Conservation (phyloP, 257 asterid genomes). For the Echium plantagineum region DNA sequence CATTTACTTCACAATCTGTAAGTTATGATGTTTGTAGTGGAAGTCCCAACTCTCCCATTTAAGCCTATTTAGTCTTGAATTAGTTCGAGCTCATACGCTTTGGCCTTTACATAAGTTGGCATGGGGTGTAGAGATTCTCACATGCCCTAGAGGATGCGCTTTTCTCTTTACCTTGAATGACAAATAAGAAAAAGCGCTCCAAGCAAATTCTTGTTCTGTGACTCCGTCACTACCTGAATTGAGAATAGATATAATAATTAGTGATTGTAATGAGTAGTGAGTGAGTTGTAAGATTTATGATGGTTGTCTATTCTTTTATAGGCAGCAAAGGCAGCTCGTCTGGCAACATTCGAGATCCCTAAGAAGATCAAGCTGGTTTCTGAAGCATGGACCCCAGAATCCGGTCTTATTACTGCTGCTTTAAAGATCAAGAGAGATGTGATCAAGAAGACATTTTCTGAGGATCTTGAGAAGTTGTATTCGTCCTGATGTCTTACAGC, state of each 20-base stretch:
- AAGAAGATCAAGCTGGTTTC: constrained; percentile 32
- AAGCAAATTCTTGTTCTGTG: background rate
- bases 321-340: constrained; percentile 36
- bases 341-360: constrained; percentile 41
- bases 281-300: background rate
- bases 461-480: constrained; percentile 59
- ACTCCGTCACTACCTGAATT: background rate
- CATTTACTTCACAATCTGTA: too few relatives aligned
- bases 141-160: too few relatives aligned
- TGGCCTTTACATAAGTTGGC: too few relatives aligned
- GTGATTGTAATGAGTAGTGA: background rate
- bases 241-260: background rate
- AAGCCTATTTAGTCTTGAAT: too few relatives aligned
- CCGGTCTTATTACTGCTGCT: constrained; percentile 48
- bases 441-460: constrained; percentile 56
- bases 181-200: too few relatives aligned
- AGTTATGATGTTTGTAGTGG: too few relatives aligned
- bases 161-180: too few relatives aligned
- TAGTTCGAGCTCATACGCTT: too few relatives aligned
- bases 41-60: too few relatives aligned
- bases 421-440: constrained; percentile 43
- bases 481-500: constrained; percentile 23
- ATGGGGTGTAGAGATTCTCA: too few relatives aligned
- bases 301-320: constrained; percentile 1
- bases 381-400: constrained; percentile 46